Percentiles rank a stretch among this genome's conserved stretches.
Conservation (phyloP, 148 eudicot genomes). For the Amaranthus hypochondriacus region DNA sequence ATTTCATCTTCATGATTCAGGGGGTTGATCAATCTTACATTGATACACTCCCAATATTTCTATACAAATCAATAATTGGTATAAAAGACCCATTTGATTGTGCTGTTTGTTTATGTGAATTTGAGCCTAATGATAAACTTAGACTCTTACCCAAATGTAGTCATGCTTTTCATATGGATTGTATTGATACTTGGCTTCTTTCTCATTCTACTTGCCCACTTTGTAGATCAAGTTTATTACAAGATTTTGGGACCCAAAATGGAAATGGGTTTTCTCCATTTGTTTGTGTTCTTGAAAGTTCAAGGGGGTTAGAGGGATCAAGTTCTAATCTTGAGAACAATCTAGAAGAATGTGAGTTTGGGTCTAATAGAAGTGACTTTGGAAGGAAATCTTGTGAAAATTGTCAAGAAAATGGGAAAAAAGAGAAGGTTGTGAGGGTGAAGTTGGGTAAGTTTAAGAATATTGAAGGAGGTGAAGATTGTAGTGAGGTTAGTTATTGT, state of each 20-base stretch:
- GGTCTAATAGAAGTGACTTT: constrained; percentile 20
- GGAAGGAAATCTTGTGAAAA: constrained; percentile 35
- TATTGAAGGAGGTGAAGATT: constrained; percentile 49
- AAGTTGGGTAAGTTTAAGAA: constrained; percentile 81
- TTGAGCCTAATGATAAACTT: constrained; percentile 62
- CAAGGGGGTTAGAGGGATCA: constrained; percentile 43
- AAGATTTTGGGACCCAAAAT: constrained; percentile 28
- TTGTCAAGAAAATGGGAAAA: constrained; percentile 14
- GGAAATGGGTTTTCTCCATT: constrained; percentile 32
- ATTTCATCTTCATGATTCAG: constrained; percentile 75
- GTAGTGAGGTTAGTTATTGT: constrained; percentile 14
- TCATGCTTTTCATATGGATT: constrained; percentile 91
- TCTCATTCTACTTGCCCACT: constrained; percentile 95
- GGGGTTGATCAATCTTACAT: constrained; percentile 89
- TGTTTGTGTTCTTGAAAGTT: constrained; percentile 66
- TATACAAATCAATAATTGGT: constrained; percentile 65
- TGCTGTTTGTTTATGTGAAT: constrained; percentile 89
- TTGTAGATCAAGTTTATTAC: constrained; percentile 57
- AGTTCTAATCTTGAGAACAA: constrained; percentile 19
- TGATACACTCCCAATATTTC: constrained; percentile 72
- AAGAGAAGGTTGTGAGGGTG: constrained; percentile 49
- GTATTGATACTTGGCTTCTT: constrained; percentile 89
- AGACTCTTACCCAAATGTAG: constrained; percentile 82
- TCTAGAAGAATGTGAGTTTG: constrained; percentile 25
- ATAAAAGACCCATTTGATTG: constrained; percentile 80